These are phyloP conservation scores for Fomitopsis pinicola DNA, from an alignment of 1,284 basidiomycete species.

Conservation along the genomic window DNA sequence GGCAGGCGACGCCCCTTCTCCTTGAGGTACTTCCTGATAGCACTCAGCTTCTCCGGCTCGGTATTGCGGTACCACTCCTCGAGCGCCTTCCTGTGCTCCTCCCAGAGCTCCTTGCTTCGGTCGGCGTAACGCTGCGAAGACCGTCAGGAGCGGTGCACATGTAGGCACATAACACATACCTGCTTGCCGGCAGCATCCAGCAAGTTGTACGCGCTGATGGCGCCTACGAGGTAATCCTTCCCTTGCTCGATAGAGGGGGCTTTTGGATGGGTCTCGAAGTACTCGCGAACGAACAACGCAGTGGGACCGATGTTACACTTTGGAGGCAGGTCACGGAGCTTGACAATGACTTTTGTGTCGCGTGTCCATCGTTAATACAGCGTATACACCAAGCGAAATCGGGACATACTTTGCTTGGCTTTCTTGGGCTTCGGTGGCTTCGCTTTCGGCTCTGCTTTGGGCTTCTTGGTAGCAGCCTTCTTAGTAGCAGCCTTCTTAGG, in stretches of 20 bases:
- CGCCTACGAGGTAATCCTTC: no score
- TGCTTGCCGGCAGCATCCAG: neutral
- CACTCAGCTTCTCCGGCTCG: slow-evolving; percentile 7
- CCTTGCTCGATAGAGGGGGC: no score
- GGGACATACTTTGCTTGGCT: neutral
- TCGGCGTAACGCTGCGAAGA: neutral
- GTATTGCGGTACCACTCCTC: neutral
- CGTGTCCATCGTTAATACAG: no score
- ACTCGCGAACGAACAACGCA: no score
- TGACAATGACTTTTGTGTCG: no score
- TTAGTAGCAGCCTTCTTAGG: neutral
- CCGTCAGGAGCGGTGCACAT: neutral
- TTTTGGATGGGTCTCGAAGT: no score
- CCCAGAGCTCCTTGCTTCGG: neutral
- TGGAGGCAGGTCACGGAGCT: no score
- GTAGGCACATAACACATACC: neutral
- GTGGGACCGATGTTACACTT: no score
- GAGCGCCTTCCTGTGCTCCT: neutral
- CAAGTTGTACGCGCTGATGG: no score
- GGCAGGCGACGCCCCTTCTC: neutral
- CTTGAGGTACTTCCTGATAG: slow-evolving; percentile 2
- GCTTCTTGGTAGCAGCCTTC: slow-evolving; percentile 1
- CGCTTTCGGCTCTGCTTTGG: slow-evolving; percentile 1
- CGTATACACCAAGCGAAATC: neutral
- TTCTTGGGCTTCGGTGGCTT: slow-evolving; percentile 1